Conservation (phyloP, 768 basidiomycete genomes). For the Serendipita sp. region DNA sequence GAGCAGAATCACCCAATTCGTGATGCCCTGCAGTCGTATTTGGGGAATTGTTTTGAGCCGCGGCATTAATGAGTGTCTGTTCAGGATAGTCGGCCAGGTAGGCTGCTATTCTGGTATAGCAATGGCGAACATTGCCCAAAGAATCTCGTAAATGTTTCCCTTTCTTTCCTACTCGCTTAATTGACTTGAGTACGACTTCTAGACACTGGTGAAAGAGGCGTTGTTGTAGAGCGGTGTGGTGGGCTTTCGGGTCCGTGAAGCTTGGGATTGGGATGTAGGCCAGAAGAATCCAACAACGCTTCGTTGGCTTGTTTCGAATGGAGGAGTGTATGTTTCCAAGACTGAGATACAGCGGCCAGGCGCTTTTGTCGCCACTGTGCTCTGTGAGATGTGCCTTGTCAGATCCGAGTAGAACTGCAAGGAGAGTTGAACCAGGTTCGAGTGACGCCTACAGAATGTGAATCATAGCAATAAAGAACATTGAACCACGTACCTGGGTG, state of each 20-base stretch:
- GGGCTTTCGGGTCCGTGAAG: not conserved
- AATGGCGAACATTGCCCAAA: not conserved
- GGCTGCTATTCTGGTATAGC: not conserved
- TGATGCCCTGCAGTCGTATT: not conserved
- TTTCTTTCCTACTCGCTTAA: not conserved
- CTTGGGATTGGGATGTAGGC: not conserved
- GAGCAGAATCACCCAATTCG: not conserved
- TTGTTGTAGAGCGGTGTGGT: not conserved
- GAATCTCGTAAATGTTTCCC: not conserved
- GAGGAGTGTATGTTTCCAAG: conserved; percentile 20
- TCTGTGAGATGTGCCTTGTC: conserved; percentile 22
- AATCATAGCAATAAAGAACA: not conserved
- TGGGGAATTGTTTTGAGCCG: not conserved
- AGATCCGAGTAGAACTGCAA: conserved; percentile 18
- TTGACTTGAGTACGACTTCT: not conserved
- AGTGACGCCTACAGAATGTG: not conserved
- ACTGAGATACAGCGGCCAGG: conserved; percentile 19
- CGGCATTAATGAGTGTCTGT: not conserved
- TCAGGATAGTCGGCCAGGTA: not conserved
- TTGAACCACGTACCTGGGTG: conserved; percentile 14
- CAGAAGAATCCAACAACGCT: conserved; percentile 18
- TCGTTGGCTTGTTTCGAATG: conserved; percentile 19
- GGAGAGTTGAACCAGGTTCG: conserved; percentile 13
- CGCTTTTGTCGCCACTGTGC: conserved; percentile 18
- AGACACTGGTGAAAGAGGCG: not conserved